phyloP scores from a whole-genome alignment of 2,329 filamentous ascomycete genomes.

The Pseudopithomyces maydicus region DNA sequence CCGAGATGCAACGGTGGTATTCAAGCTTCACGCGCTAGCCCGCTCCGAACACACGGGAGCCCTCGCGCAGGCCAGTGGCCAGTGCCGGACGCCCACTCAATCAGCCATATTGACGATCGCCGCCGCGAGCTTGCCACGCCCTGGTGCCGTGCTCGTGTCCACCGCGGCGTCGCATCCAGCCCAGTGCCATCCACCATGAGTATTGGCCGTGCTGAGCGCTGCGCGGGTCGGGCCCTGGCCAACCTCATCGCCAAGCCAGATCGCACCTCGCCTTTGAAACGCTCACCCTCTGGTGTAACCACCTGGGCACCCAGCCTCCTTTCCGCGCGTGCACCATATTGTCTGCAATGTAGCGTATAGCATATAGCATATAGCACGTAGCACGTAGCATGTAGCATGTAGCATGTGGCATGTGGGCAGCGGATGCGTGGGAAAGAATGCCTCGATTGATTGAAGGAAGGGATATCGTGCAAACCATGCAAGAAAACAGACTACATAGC shows the following conservation, averaged over 20 bases:
- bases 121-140: constrained; percentile 14
- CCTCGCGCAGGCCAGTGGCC: constrained; percentile 15
- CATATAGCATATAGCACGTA: no score
- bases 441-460: constrained; percentile 13
- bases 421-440: not conserved
- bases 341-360: no score
- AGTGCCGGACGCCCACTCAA: constrained; percentile 22
- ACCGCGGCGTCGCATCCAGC: constrained; percentile 1
- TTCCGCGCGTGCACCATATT: constrained; percentile 7
- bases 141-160: not conserved
- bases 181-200: not conserved
- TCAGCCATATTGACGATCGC: constrained; percentile 31
- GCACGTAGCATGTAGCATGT: not conserved
- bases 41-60: constrained; percentile 12
- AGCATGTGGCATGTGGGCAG: not conserved
- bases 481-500: constrained; percentile 21
- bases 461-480: constrained; percentile 18
- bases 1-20: constrained; percentile 1
- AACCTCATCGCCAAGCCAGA: constrained; percentile 1
- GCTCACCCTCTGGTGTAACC: not conserved
- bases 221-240: not conserved
- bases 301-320: not conserved
- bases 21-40: constrained; percentile 22
- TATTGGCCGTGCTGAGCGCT: constrained; percentile 1
- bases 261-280: not conserved